Base-by-base conservation (phyloP, 345 rosid species). In the Turritis glabra region DNA sequence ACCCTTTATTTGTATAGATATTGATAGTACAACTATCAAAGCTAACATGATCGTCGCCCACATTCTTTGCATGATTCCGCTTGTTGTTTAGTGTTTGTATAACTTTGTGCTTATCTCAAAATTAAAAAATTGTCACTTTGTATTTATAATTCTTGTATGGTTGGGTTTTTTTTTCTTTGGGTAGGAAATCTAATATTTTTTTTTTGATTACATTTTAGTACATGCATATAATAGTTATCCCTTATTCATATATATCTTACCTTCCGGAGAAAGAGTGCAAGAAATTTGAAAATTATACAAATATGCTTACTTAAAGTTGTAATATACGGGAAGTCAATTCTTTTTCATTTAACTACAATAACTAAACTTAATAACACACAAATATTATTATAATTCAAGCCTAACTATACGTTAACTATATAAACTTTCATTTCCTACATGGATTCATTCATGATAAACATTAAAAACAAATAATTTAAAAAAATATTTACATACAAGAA, bases 141-240 rank as follows among this genome's bases (percentile, higher is more conserved):
- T 41, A 69, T 69, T 69, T 69, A 56, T 69, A 69, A 41, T 3
- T 30, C 13, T 27, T 40, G 6, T 41, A 41, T 41, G 40, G 62
- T 14, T 21, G 5, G n/a, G n/a, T n/a, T n/a, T n/a, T 25, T 32
- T 7, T 14, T 21, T 23, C 5, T 19, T 50, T 32, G 0, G 33
- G 71, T 35, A 50, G 3, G 10, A 15, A 32, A 66, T 66, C 2
- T 14, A 1, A 43, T n/a, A 15, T 8, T 11, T 7, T 15, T 15
- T 38, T 14, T 5, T 14, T 15, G 2, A 14, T 40, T 40, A 14
- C 6, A 38, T 38, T 1, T 37, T 38, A 38, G n/a, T 38, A 4
- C 17, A 40, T 5, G 46, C 2, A 40, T 40, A 14, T 40, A 13
- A 40, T 40, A 5, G 10, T 11, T 41, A 23, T 40, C 22, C 14